Evolutionary conservation across 805 yeast genomes (phyloP), one percentile per base, ranked within the genome.

Genomic region (Cyberlindnera xishuangbannaensis): DNA sequence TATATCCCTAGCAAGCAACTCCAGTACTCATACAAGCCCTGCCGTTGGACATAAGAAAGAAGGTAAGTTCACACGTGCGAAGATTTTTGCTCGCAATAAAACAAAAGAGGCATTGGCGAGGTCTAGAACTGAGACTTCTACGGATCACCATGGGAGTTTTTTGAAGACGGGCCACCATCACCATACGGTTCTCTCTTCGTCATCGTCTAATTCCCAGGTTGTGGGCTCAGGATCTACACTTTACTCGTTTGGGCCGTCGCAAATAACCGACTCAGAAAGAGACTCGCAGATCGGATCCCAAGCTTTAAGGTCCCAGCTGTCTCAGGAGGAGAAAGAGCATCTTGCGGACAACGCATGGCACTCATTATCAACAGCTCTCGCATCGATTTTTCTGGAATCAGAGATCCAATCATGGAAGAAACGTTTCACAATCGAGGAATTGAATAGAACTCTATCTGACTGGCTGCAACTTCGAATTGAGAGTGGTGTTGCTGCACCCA

Each of bases 391-490:
- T 45, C 50, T 52, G 31, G 68, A 73, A n/a, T 73, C 67, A 19
- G 56, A 59, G 4, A 16, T 31, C 11, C 18, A 23, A 9, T 24
- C 32, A 1, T 24, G 48, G 10, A 46, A 37, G 24, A 44, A 74
- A 24, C 59, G 68, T 14, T 66, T 69, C 0, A 76, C 81, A 0
- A 65, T 76, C 3, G 83, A 77, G 41, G 80, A 76, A 45, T 54
- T 71, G 15, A 76, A 74, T 45, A 65, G 63, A 28, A 53, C 74
- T 33, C 68, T 75, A 5, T 43, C 55, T 15, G 51, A 61, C 38
- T 69, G 61, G 43, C 37, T 69, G 19, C 58, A 56, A 17, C 51
- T 66, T 5, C 55, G 67, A 23, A 45, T 63, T 2, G 58, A 60
- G 18, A 58, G 58, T 16, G 59, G 61, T 7, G 59, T 62, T 5